Evolutionary conservation across 108 stramenopile genomes (phyloP), one percentile per base, ranked within the genome.

Genomic region (Nannochloropsis gaditana): DNA sequence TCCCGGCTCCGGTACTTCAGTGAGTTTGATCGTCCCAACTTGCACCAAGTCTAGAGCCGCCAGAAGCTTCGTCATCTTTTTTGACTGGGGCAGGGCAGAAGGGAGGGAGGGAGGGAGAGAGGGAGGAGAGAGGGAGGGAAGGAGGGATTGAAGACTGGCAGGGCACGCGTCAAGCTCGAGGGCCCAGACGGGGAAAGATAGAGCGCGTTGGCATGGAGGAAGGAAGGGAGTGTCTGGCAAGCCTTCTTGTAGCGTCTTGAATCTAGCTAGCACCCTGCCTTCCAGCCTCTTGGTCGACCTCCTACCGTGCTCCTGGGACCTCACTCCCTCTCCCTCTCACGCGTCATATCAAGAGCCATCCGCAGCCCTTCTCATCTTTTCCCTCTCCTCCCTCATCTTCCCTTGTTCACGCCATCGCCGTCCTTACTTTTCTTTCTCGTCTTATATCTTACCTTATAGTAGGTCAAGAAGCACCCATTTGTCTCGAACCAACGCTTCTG

Each of bases 401-500:
- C 5, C 59, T 73, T 73, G 2, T n/a, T 73, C 59, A 15, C 5
- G 15, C 59, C 59, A 15, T 73, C 59, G 19, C 59, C 59, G 15
- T n/a, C 59, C 4, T 4, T 5, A 15, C 59, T 4, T 73, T n/a
- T n/a, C 47, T 50, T 11, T 11, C 9, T 50, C 47, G 10, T 11
- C 41, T 9, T 5, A 19, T 10, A 21, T 31, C 84, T 15, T 17
- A 86, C 85, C 90, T 98, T 98, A 91, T 95, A 98, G 89, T 98
- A 98, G n/a, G 96, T 94, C 43, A 98, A 89, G 85, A 94, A 93
- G 88, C 95, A 93, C 21, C 96, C 97, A 84, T 96, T 95, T 9
- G 94, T 96, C 90, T 98, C 97, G 87, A 98, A 98, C 93, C 95
- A 98, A 41, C 97, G 92, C 84, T 93, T 94, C 85, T 98, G 97